These are phyloP conservation scores for Mortierella sp. DNA, from an alignment of 371 early-diverging fungal species.

Conservation along the genomic window DNA sequence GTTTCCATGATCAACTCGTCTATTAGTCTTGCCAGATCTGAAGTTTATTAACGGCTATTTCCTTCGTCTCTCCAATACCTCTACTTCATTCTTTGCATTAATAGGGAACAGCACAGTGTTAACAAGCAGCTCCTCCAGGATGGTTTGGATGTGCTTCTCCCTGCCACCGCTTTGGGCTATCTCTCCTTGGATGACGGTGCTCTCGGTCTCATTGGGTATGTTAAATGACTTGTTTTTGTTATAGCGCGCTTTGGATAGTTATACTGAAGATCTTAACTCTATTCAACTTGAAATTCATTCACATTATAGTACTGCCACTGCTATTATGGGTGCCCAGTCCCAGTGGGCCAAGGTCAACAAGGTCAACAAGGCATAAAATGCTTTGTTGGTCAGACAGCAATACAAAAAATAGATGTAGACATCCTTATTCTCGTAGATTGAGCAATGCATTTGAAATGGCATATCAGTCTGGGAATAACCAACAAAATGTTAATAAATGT, in stretches of 20 bases:
- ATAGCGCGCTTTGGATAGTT: background rate
- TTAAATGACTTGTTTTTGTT: background rate
- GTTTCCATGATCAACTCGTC: background rate
- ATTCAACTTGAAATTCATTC: background rate
- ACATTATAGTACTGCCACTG: slow-evolving; percentile 20
- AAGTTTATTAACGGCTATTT: background rate
- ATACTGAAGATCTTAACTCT: slow-evolving; percentile 4
- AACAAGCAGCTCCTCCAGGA: slow-evolving; percentile 69
- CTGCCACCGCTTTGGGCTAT: slow-evolving; percentile 67
- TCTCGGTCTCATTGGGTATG: slow-evolving; percentile 66
- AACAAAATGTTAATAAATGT: slow-evolving; percentile 10
- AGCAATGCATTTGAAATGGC: background rate
- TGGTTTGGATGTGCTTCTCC: slow-evolving; percentile 70
- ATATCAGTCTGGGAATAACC: background rate
- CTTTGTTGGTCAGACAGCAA: background rate
- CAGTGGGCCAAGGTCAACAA: slow-evolving; percentile 57
- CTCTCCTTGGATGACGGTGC: slow-evolving; percentile 69
- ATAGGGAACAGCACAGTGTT: slow-evolving; percentile 63
- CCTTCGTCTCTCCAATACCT: background rate
- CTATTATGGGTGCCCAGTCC: slow-evolving; percentile 57
- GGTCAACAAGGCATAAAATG: slow-evolving; percentile 55
- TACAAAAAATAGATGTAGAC: background rate
- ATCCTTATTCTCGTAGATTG: background rate
- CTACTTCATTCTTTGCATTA: background rate
- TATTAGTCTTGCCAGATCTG: background rate